Evolutionary conservation across 495 filamentous ascomycete species (phyloP).

Genomic region (Penicillium bialowiezense): DNA sequence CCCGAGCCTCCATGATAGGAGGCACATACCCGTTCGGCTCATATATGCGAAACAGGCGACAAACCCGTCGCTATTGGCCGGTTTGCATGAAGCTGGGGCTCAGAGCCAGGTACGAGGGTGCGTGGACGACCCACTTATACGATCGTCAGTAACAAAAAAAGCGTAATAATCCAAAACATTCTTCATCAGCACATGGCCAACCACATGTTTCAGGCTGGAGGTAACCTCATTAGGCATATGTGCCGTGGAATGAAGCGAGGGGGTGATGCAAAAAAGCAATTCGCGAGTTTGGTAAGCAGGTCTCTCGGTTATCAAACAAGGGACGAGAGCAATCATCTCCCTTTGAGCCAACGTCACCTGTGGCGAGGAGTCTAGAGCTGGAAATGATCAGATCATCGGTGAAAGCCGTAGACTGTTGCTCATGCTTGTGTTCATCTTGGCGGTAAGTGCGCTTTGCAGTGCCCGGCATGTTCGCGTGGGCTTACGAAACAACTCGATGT

Average conservation of each 20-base stretch:
- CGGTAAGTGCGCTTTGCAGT: conserved; percentile 19
- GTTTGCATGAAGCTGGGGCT: conserved; percentile 13
- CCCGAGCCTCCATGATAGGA: conserved; percentile 5
- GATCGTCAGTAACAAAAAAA: conserved; percentile 2
- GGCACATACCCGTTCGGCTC: conserved; percentile 17
- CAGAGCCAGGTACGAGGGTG: conserved; percentile 19
- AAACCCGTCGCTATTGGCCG: conserved; percentile 17
- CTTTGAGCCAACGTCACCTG: conserved; percentile 12
- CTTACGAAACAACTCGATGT: conserved; percentile 7
- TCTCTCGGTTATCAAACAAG: conserved; percentile 21
- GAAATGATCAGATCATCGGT: background rate
- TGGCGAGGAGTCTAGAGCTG: background rate
- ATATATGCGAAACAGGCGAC: conserved; percentile 23
- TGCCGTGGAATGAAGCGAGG: conserved; percentile 25
- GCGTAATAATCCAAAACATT: conserved; percentile 3
- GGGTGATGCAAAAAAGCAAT: conserved; percentile 1
- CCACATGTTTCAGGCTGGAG: conserved; percentile 26
- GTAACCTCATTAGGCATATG: conserved; percentile 14
- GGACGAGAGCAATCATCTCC: conserved; percentile 4
- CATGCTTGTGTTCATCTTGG: conserved; percentile 7
- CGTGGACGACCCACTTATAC: conserved; percentile 9
- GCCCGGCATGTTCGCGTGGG: conserved; percentile 23
- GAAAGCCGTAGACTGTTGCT: too few species aligned
- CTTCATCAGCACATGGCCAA: conserved; percentile 19
- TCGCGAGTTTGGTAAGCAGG: conserved; percentile 12